phyloP scores from a whole-genome alignment of 176 grass and related monocot genomes.

The Eragrostis nindensis region DNA sequence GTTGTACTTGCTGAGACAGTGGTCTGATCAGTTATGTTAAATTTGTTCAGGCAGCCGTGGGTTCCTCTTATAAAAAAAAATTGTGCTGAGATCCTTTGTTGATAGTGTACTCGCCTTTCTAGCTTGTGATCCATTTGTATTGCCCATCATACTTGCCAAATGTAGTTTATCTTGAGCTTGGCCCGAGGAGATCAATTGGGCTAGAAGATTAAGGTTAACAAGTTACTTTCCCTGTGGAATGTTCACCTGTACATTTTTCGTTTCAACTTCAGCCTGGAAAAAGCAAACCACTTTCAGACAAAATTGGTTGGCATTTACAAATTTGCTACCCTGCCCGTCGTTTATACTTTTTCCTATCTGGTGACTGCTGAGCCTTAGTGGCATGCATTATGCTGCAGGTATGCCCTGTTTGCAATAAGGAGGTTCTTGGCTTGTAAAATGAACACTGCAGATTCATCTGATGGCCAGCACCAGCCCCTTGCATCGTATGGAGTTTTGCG shows the following conservation, averaged over 20 bases:
- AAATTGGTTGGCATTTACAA: background rate
- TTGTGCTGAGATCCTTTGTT: background rate
- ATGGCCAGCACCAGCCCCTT: background rate
- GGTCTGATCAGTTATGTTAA: slow-evolving; percentile 4
- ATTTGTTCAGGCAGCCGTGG: background rate
- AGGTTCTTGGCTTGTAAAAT: slow-evolving; percentile 63
- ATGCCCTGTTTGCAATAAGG: slow-evolving; percentile 78
- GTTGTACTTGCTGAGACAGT: background rate
- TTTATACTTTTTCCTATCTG: slow-evolving; percentile 18
- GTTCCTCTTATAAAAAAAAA: background rate
- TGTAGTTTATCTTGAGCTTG: background rate
- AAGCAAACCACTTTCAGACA: background rate
- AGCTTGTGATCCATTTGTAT: background rate
- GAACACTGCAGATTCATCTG: slow-evolving; percentile 26
- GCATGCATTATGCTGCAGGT: slow-evolving; percentile 46
- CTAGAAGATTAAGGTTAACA: background rate
- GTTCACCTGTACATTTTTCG: background rate
- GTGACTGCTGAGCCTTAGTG: slow-evolving; percentile 30
- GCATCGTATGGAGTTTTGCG: background rate
- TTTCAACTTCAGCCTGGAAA: background rate
- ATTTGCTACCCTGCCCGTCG: background rate
- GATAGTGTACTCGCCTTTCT: background rate
- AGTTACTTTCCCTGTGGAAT: background rate
- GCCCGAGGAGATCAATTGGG: background rate
- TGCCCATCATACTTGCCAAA: background rate